These are phyloP conservation scores for Coniochaeta sp. DNA, from an alignment of 2,329 filamentous ascomycete species.

Conservation along the genomic window DNA sequence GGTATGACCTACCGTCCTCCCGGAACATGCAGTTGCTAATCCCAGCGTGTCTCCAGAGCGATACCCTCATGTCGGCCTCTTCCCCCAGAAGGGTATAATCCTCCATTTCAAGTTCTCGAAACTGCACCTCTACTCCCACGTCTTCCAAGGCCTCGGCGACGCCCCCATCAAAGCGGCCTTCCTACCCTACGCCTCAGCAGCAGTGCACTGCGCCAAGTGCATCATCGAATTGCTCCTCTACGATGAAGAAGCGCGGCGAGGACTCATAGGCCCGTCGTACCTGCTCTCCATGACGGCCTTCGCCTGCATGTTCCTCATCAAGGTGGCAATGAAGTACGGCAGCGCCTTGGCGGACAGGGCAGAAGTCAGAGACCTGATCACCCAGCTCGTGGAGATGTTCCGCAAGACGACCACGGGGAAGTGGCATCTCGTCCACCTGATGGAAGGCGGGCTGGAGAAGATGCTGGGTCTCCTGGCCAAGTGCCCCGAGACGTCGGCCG, in stretches of 20 bases:
- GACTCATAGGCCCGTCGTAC: slow-evolving; percentile 35
- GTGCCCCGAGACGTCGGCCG: not conserved
- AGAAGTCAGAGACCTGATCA: slow-evolving; percentile 28
- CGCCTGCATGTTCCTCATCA: slow-evolving; percentile 44
- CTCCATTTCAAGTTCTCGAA: slow-evolving; percentile 25
- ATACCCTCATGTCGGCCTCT: slow-evolving; percentile 21
- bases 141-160: slow-evolving; percentile 18
- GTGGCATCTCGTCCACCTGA: slow-evolving; percentile 37
- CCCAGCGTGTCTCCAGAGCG: slow-evolving; percentile 22
- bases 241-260: slow-evolving; percentile 25
- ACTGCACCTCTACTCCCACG: slow-evolving; percentile 21
- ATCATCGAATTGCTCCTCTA: slow-evolving; percentile 28
- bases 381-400: slow-evolving; percentile 30
- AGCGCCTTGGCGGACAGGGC: slow-evolving; percentile 28
- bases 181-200: slow-evolving; percentile 8
- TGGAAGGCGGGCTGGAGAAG: slow-evolving; percentile 37
- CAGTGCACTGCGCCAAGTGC: slow-evolving; percentile 22
- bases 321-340: slow-evolving; percentile 34
- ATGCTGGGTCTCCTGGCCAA: slow-evolving; percentile 16
- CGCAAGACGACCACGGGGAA: slow-evolving; percentile 31
- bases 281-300: slow-evolving; percentile 47
- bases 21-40: slow-evolving; percentile 16
- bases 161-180: slow-evolving; percentile 7
- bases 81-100: slow-evolving; percentile 21
- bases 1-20: slow-evolving; percentile 18